Conservation (phyloP, 2,329 filamentous ascomycete species). For the Epichloe festucae region DNA sequence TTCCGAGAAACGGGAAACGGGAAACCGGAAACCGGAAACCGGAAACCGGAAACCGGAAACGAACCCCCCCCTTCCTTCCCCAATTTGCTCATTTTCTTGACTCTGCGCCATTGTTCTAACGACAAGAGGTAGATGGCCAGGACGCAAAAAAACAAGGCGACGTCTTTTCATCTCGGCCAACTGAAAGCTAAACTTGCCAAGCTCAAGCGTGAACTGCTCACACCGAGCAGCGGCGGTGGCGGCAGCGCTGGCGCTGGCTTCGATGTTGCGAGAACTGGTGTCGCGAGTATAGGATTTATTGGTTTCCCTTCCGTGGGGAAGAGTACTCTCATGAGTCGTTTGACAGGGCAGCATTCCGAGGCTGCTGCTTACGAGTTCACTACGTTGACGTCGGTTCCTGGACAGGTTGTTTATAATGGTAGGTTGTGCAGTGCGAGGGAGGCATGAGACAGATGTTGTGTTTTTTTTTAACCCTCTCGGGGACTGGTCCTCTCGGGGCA, state of each 20-base stretch:
- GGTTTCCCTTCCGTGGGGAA: slow-evolving; percentile 98
- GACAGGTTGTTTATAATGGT: slow-evolving; percentile 90
- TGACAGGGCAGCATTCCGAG: slow-evolving; percentile 96
- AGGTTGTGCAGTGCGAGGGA: slow-evolving; percentile 10
- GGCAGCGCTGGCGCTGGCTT: slow-evolving; percentile 82
- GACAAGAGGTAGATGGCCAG: slow-evolving; percentile 59
- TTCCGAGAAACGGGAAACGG: no score
- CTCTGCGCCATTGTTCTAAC: neutral
- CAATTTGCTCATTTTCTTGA: no score
- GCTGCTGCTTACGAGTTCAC: slow-evolving; percentile 98
- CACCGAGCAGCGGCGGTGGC: slow-evolving; percentile 61
- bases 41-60: no score
- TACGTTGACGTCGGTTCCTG: slow-evolving; percentile 91
- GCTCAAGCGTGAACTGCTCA: slow-evolving; percentile 89
- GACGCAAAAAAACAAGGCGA: slow-evolving; percentile 92
- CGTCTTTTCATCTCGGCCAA: slow-evolving; percentile 86
- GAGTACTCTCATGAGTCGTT: slow-evolving; percentile 87
- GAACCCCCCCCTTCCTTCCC: no score
- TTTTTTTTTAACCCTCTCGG: neutral
- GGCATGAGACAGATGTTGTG: neutral
- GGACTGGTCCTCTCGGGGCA: no score
- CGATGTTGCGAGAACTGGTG: slow-evolving; percentile 94
- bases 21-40: no score
- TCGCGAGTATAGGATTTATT: slow-evolving; percentile 94
- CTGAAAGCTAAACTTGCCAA: slow-evolving; percentile 97